Evolutionary conservation across 192 early-diverging fungal species (phyloP).

Genomic region (Backusella sp.): DNA sequence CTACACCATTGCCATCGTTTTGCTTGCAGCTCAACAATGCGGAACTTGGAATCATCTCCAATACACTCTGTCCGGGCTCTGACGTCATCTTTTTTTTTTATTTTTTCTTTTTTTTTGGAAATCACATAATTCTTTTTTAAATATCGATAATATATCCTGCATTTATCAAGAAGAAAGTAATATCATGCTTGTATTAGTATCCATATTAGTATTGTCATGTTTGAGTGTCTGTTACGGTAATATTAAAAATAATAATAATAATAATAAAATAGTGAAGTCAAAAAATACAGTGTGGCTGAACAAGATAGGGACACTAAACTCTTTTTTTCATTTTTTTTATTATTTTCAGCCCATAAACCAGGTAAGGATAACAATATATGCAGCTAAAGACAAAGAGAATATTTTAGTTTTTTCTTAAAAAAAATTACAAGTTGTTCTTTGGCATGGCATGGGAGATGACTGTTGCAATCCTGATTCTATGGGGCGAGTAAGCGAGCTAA

Average conservation of each 20-base stretch:
- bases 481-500: conserved; percentile 30
- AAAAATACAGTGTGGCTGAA: conserved; percentile 2
- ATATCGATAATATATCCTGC: neutral
- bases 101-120: neutral
- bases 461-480: conserved; percentile 66
- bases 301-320: neutral
- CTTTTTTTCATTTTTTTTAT: neutral
- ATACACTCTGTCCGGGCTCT: neutral
- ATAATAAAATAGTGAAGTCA: neutral
- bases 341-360: conserved; percentile 21
- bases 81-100: neutral
- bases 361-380: neutral
- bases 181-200: neutral
- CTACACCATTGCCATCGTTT: neutral
- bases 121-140: neutral
- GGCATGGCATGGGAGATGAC: conserved; percentile 92
- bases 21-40: too few relatives aligned
- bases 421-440: conserved; percentile 60
- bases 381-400: neutral
- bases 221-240: conserved; percentile 8
- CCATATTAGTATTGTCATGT: neutral
- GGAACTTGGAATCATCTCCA: too few relatives aligned
- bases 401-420: neutral
- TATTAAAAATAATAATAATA: neutral
- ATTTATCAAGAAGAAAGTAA: neutral